These are phyloP conservation scores for Lactifluus subvellereus DNA, from an alignment of 768 basidiomycete species.

Conservation along the genomic window DNA sequence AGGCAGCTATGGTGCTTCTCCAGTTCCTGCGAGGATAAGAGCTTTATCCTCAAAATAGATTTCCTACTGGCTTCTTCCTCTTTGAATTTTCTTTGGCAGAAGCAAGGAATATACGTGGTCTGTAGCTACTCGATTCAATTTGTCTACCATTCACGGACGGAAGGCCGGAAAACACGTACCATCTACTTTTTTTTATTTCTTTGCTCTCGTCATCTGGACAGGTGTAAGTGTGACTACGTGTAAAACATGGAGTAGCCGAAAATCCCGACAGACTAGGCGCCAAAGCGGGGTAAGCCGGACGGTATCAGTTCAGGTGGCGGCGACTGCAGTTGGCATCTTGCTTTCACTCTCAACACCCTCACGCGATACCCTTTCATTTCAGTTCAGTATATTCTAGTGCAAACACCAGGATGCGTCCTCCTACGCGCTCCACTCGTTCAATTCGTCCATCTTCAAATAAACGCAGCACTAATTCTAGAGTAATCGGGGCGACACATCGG, in stretches of 20 bases:
- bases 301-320: not conserved
- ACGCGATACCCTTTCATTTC: constrained; percentile 16
- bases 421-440: constrained; percentile 30
- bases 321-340: not conserved
- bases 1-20: constrained; percentile 35
- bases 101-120: not conserved
- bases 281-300: not conserved
- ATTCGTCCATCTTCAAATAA: constrained; percentile 20
- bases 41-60: not conserved
- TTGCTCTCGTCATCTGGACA: not conserved
- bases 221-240: not conserved
- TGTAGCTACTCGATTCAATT: not conserved
- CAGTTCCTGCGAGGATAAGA: constrained; percentile 30
- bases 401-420: constrained; percentile 27
- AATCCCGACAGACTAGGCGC: not conserved
- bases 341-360: not conserved
- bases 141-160: not conserved
- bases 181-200: not conserved
- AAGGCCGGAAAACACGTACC: not conserved
- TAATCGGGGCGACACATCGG: not conserved
- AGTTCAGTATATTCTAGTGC: constrained; percentile 7
- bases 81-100: not conserved
- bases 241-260: not conserved
- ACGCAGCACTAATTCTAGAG: not conserved
- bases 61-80: not conserved